These are phyloP conservation scores for Xylariaceae sp. DNA, from an alignment of 2,329 filamentous ascomycete genomes.

Conservation along the genomic window DNA sequence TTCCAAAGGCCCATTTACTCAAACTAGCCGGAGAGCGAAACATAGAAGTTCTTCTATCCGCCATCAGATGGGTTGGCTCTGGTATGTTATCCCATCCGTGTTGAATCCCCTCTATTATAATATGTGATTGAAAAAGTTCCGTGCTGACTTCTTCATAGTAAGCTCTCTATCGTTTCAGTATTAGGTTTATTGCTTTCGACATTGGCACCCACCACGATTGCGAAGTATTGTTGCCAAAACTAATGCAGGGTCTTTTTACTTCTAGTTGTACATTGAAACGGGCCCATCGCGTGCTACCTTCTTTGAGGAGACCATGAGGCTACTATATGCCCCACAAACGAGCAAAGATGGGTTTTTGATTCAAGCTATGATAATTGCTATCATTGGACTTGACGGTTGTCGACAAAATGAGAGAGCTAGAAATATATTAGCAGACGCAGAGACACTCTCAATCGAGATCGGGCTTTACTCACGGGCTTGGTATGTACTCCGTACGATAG, in stretches of 20 bases:
- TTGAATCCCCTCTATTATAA: too few species aligned
- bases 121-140: too few species aligned
- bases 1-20: conserved; percentile 52
- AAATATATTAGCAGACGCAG: conserved; percentile 64
- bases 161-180: too few species aligned
- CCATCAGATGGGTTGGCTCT: conserved; percentile 56
- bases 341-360: conserved; percentile 62
- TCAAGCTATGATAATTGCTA: conserved; percentile 73
- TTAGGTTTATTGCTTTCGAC: too few species aligned
- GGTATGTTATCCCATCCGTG: too few species aligned
- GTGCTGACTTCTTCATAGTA: too few species aligned
- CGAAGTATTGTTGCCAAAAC: too few species aligned
- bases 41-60: conserved; percentile 49
- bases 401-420: conserved; percentile 68
- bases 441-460: conserved; percentile 71
- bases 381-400: conserved; percentile 75
- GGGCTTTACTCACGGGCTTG: conserved; percentile 71
- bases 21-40: conserved; percentile 47
- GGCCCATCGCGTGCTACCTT: conserved; percentile 47
- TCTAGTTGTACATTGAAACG: conserved; percentile 47
- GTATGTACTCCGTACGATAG: too few species aligned
- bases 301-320: conserved; percentile 56
- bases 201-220: too few species aligned
- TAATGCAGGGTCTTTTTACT: too few species aligned
- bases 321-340: conserved; percentile 46